Evolutionary conservation across 148 eudicot species (phyloP).

Genomic region (Bassia scoparia): DNA sequence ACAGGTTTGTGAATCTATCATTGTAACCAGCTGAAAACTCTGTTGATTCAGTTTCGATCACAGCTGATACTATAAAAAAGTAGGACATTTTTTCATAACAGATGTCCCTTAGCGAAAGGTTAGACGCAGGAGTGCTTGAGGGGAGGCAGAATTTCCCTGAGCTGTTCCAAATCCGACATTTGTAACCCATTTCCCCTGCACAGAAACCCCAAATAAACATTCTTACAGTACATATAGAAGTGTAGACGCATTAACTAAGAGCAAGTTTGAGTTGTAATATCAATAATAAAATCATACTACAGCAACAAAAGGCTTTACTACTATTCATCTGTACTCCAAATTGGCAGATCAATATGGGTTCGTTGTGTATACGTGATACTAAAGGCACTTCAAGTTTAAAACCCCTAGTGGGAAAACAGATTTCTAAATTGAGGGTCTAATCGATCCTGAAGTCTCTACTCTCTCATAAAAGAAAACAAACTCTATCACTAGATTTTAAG

Average conservation of each 20-base stretch:
- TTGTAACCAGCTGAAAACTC: too few relatives aligned
- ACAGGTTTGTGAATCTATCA: too few relatives aligned
- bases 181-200: constrained; percentile 89
- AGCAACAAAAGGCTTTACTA: too few relatives aligned
- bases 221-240: background rate
- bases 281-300: too few relatives aligned
- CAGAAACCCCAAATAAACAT: constrained; percentile 11
- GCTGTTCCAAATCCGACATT: constrained; percentile 80
- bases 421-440: background rate
- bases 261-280: background rate
- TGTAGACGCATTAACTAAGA: background rate
- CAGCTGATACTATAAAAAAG: background rate
- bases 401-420: background rate
- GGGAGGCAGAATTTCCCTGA: constrained; percentile 77
- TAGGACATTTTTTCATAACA: constrained; percentile 5
- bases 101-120: too few relatives aligned
- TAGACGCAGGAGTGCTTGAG: too few relatives aligned
- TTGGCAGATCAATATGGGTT: background rate
- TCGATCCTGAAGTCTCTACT: too few relatives aligned
- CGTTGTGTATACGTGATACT: background rate
- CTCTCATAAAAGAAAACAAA: too few relatives aligned
- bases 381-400: background rate
- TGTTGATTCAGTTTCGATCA: background rate
- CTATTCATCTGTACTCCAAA: background rate
- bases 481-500: too few relatives aligned